Conservation (phyloP, 2,329 filamentous ascomycete genomes). For the Colletotrichum sp. region DNA sequence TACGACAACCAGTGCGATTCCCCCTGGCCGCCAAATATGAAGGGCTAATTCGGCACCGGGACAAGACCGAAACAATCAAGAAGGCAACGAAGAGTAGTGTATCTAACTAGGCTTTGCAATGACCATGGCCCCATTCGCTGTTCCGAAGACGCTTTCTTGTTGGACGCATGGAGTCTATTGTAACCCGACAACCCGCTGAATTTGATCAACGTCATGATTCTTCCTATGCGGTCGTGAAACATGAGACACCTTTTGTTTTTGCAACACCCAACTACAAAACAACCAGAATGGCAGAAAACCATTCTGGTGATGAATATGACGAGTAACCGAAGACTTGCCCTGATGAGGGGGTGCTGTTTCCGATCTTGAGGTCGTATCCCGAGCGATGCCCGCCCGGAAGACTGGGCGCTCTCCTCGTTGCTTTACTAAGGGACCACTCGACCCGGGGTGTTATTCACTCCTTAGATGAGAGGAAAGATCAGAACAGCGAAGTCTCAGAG, state of each 20-base stretch:
- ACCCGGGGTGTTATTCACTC: background rate
- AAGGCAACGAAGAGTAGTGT: background rate
- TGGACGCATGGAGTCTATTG: background rate
- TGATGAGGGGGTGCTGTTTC: too few species aligned
- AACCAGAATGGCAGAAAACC: background rate
- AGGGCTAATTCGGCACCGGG: background rate
- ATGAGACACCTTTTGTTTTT: background rate
- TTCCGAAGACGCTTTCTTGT: background rate
- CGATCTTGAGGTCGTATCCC: background rate
- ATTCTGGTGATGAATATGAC: background rate
- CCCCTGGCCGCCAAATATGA: background rate
- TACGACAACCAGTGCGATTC: background rate
- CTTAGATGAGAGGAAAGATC: rapidly evolving
- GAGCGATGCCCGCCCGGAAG: background rate
- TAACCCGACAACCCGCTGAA: background rate
- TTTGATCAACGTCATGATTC: background rate
- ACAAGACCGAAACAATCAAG: background rate
- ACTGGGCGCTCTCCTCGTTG: background rate
- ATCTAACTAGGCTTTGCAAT: background rate
- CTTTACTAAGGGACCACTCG: background rate
- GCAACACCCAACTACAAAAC: background rate
- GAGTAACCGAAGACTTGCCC: too few species aligned
- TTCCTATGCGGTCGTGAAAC: background rate
- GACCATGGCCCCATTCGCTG: background rate
- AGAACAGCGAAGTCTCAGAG: rapidly evolving